These are phyloP conservation scores for Camellia japonica DNA, from an alignment of 148 eudicot genomes.

Conservation along the genomic window DNA sequence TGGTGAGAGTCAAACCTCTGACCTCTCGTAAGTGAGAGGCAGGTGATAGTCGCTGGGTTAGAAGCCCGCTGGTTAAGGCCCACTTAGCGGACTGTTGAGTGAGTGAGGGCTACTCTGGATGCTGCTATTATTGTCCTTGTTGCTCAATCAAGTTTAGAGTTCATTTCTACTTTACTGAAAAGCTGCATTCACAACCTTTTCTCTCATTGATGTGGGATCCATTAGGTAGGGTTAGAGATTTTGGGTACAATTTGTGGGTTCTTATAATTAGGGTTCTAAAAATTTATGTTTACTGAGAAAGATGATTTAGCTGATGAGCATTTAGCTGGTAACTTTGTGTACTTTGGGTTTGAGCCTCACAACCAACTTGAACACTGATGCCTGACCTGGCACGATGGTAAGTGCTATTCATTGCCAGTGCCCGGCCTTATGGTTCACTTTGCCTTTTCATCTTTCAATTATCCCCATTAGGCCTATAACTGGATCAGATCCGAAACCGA, in stretches of 20 bases:
- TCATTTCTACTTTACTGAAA: neutral
- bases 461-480: too few relatives aligned
- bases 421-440: too few relatives aligned
- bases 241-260: neutral
- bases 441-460: too few relatives aligned
- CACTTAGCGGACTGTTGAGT: too few relatives aligned
- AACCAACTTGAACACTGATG: neutral
- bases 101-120: neutral
- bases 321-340: neutral
- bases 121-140: neutral
- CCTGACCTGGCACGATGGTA: too few relatives aligned
- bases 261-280: neutral
- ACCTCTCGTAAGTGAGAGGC: too few relatives aligned
- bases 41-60: too few relatives aligned
- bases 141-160: neutral
- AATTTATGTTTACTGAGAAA: too few relatives aligned
- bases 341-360: neutral
- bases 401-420: too few relatives aligned
- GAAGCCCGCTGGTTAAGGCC: too few relatives aligned
- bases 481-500: too few relatives aligned
- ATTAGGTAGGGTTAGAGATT: neutral
- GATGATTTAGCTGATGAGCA: neutral
- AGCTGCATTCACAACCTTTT: neutral
- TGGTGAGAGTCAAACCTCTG: too few relatives aligned
- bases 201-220: neutral